Conservation (phyloP, 208 protist species). For the Trypanosoma scelopori region DNA sequence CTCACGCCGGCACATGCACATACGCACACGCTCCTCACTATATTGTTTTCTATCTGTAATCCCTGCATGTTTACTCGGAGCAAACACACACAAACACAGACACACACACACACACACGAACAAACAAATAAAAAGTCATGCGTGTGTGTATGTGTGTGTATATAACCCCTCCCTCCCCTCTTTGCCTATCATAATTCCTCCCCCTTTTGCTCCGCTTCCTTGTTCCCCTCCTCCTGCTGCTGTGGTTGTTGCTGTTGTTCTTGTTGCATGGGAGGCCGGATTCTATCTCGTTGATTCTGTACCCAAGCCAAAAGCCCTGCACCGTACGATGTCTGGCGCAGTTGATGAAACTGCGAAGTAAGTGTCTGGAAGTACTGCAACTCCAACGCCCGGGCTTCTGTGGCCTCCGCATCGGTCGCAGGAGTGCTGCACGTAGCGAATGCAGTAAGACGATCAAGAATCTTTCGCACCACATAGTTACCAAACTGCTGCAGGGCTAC, state of each 20-base stretch:
- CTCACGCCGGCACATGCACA: too few species aligned
- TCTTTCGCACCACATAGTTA: constrained; percentile 76
- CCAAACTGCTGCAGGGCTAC: constrained; percentile 64
- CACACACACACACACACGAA: not conserved
- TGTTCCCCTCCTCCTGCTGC: not conserved
- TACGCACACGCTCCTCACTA: too few species aligned
- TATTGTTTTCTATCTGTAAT: not conserved
- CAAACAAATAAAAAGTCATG: too few species aligned
- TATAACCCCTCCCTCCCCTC: not conserved
- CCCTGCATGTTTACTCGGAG: too few species aligned
- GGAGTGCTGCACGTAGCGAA: constrained; percentile 33
- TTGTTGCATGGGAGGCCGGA: not conserved
- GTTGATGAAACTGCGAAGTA: not conserved
- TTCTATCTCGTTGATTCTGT: constrained; percentile 13
- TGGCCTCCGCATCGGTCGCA: constrained; percentile 31
- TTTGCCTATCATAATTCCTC: not conserved
- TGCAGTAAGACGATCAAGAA: constrained; percentile 57
- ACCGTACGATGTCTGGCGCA: constrained; percentile 12
- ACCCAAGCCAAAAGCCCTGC: constrained; percentile 12
- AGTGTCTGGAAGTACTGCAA: constrained; percentile 13
- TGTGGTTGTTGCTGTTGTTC: not conserved
- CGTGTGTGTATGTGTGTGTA: not conserved
- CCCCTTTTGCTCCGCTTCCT: not conserved
- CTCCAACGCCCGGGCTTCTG: constrained; percentile 21
- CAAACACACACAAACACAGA: not conserved